A percentile compares a stretch with the other conserved stretches of the same genome.
phyloP scores from a whole-genome alignment of 2,329 filamentous ascomycete genomes.

The Claviceps africana region DNA sequence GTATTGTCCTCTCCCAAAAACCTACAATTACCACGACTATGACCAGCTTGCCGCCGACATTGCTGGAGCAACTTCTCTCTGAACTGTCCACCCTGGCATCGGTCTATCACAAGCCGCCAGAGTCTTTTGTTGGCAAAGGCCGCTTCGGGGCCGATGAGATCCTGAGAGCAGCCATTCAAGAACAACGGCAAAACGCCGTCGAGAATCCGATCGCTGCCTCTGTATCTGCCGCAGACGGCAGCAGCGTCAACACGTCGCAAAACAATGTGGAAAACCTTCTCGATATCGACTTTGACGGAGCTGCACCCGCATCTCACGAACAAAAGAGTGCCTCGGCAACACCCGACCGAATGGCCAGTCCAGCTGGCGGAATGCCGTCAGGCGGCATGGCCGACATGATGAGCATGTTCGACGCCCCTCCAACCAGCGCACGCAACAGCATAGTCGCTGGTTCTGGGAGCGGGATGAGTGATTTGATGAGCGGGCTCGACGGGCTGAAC shows the following conservation, averaged over 20 bases:
- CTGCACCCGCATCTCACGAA: conserved; percentile 76
- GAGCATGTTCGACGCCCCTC: conserved; percentile 55
- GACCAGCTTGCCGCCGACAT: conserved; percentile 65
- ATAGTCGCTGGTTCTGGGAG: conserved; percentile 24
- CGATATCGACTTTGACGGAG: conserved; percentile 91
- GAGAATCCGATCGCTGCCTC: conserved; percentile 91
- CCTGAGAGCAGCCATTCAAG: conserved; percentile 89
- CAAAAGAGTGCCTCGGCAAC: conserved; percentile 41
- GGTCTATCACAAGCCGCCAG: conserved; percentile 95
- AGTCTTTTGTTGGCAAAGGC: conserved; percentile 95
- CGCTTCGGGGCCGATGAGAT: conserved; percentile 88
- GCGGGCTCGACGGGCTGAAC: conserved; percentile 72
- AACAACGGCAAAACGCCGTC: conserved; percentile 79
- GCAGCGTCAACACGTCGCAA: conserved; percentile 38
- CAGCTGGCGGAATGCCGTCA: conserved; percentile 28
- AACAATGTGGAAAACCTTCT: conserved; percentile 87
- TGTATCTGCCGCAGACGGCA: conserved; percentile 54
- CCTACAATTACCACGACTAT: conserved; percentile 92
- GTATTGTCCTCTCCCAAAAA: conserved; percentile 83
- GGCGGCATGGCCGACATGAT: conserved; percentile 49
- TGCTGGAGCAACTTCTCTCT: conserved; percentile 78
- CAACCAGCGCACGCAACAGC: conserved; percentile 28
- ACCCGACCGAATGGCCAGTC: conserved; percentile 55
- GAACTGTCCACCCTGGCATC: conserved; percentile 92
- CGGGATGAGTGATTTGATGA: conserved; percentile 78